These are phyloP conservation scores for Colletotrichum chrysophilum DNA, from an alignment of 2,329 filamentous ascomycete genomes.

Conservation along the genomic window DNA sequence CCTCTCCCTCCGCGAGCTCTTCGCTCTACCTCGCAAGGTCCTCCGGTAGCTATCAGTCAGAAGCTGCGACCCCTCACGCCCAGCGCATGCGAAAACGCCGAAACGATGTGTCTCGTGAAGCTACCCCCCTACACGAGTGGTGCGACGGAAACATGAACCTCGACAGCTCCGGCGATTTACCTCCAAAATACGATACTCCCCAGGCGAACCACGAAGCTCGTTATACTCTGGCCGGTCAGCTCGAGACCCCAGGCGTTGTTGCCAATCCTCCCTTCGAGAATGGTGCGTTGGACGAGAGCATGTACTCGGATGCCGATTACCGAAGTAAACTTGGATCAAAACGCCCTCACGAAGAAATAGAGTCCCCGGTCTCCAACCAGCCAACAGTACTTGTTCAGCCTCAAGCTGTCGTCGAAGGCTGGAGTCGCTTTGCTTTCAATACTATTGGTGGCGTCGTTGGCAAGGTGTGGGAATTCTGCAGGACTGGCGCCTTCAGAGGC, in stretches of 20 bases:
- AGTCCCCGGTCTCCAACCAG: constrained; percentile 35
- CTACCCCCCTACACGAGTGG: constrained; percentile 39
- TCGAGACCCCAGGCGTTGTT: constrained; percentile 50
- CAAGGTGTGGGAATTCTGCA: constrained; percentile 87
- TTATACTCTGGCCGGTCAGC: constrained; percentile 60
- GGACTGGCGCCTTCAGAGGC: constrained; percentile 73
- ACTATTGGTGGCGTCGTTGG: constrained; percentile 73
- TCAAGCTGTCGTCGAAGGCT: constrained; percentile 43
- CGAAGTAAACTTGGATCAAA: constrained; percentile 57
- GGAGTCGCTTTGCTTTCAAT: constrained; percentile 64
- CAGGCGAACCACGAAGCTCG: constrained; percentile 24
- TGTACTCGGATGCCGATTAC: constrained; percentile 63
- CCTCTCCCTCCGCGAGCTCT: constrained; percentile 31
- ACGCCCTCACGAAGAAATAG: constrained; percentile 39
- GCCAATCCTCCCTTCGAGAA: constrained; percentile 31
- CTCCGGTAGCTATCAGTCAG: constrained; percentile 43
- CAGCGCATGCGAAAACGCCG: constrained; percentile 55
- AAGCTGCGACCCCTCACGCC: constrained; percentile 31
- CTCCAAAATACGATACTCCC: background rate
- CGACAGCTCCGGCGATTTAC: constrained; percentile 30
- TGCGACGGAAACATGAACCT: constrained; percentile 29
- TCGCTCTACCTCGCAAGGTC: constrained; percentile 39
- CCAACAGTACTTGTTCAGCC: constrained; percentile 38
- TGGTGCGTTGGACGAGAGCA: constrained; percentile 54
- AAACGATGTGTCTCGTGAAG: constrained; percentile 28